These are phyloP conservation scores for Ogataea corticis DNA, from an alignment of 805 yeast species.

Conservation along the genomic window DNA sequence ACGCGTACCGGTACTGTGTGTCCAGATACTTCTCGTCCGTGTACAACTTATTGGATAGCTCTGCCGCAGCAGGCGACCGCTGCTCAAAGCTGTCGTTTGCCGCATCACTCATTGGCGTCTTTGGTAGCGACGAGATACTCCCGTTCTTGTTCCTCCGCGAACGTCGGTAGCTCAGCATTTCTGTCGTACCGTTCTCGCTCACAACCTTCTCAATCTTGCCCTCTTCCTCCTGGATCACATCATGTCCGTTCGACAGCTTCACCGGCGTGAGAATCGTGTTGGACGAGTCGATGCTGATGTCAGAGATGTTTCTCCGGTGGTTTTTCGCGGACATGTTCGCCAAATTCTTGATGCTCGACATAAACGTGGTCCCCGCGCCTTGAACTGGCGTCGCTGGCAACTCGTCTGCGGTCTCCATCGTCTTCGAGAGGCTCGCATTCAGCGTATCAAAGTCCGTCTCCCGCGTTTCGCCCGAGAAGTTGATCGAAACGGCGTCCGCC, in stretches of 20 bases:
- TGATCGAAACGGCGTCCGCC: constrained; percentile 46
- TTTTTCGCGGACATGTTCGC: constrained; percentile 18
- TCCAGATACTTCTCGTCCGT: constrained; percentile 57
- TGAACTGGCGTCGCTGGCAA: constrained; percentile 21
- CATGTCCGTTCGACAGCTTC: constrained; percentile 3
- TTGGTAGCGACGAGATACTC: constrained; percentile 23
- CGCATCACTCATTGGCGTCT: constrained; percentile 20
- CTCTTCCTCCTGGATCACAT: constrained; percentile 12
- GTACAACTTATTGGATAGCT: constrained; percentile 46
- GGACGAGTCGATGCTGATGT: constrained; percentile 19
- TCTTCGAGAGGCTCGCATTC: constrained; percentile 11
- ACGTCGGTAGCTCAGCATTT: constrained; percentile 33
- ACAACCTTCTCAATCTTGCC: constrained; percentile 24
- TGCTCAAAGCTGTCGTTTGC: constrained; percentile 15
- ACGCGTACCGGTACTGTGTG: constrained; percentile 64
- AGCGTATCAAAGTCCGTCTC: constrained; percentile 14
- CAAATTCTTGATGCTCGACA: constrained; percentile 25
- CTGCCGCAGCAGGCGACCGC: constrained; percentile 12
- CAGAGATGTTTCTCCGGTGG: constrained; percentile 24
- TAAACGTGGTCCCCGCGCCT: constrained; percentile 14
- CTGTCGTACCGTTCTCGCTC: constrained; percentile 28
- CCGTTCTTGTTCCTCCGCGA: constrained; percentile 23
- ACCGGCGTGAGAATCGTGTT: constrained; percentile 17
- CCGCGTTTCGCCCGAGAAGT: constrained; percentile 12
- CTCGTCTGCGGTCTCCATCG: constrained; percentile 18